Percentiles rank a stretch among this genome's conserved stretches.
Conservation (phyloP, 371 early-diverging fungal species). For the Rhizopus arrhizus region DNA sequence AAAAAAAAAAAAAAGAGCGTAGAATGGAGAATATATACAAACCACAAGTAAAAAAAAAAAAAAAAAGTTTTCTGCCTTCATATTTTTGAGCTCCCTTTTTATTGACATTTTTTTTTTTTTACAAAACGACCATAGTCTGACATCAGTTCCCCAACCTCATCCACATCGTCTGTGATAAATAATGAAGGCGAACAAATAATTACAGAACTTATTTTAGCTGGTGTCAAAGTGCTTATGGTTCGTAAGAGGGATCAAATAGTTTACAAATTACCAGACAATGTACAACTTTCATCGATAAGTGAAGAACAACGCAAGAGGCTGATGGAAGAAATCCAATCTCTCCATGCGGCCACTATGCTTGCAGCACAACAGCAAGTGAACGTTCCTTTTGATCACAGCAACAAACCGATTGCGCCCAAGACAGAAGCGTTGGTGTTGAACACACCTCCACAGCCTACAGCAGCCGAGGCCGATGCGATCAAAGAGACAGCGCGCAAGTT, state of each 20-base stretch:
- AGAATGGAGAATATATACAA: neutral
- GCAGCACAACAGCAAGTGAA: constrained; percentile 36
- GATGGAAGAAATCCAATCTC: constrained; percentile 54
- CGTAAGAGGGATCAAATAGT: constrained; percentile 64
- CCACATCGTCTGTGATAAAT: neutral
- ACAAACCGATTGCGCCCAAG: constrained; percentile 39
- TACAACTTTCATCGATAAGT: constrained; percentile 55
- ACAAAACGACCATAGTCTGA: neutral
- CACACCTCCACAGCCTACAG: constrained; percentile 30
- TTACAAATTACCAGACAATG: constrained; percentile 63
- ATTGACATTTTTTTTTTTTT: neutral
- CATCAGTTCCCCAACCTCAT: neutral
- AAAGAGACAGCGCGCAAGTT: constrained; percentile 43
- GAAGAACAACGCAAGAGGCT: constrained; percentile 55
- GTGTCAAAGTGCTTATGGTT: constrained; percentile 62
- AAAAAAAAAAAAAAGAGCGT: constrained; percentile 1
- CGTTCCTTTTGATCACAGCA: neutral
- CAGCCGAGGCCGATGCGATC: constrained; percentile 44
- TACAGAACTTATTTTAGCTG: constrained; percentile 60
- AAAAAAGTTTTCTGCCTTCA: neutral
- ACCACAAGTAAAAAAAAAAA: constrained; percentile 3
- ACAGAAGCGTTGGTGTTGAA: constrained; percentile 33
- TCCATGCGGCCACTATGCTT: constrained; percentile 56
- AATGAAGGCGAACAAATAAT: constrained; percentile 50
- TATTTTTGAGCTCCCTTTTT: neutral